These are phyloP conservation scores for Rhizopogon vulgaris DNA, from an alignment of 768 basidiomycete species.

Conservation along the genomic window DNA sequence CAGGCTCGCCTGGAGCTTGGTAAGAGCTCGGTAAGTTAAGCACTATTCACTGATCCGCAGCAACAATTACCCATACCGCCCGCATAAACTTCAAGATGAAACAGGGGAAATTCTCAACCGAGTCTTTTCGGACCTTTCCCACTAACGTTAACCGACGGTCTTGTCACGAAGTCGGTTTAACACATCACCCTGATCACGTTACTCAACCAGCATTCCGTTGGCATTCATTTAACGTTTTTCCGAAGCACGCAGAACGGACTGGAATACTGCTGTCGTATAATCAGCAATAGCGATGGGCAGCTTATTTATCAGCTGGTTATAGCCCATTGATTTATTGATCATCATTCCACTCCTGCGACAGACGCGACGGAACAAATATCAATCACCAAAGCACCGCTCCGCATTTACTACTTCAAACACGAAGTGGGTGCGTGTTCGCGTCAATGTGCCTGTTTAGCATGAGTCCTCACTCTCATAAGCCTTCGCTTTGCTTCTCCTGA, in stretches of 20 bases:
- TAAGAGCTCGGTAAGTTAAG: background rate
- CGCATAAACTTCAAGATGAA: background rate
- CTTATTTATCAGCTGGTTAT: background rate
- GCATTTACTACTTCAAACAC: constrained; percentile 13
- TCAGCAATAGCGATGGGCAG: background rate
- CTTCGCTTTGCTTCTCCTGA: constrained; percentile 10
- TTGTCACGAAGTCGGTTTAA: background rate
- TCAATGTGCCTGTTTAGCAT: constrained; percentile 12
- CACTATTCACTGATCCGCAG: background rate
- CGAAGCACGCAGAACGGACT: background rate
- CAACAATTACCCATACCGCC: background rate
- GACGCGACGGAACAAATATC: background rate
- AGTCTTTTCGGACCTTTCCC: background rate
- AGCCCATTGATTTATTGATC: too few species aligned
- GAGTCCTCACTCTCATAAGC: constrained; percentile 22
- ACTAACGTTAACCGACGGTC: background rate
- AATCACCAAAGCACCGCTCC: background rate
- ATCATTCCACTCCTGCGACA: too few species aligned
- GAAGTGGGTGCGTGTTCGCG: constrained; percentile 26
- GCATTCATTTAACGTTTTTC: background rate
- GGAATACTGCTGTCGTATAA: background rate
- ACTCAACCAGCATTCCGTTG: background rate
- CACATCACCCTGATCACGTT: background rate
- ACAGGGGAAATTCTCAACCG: background rate
- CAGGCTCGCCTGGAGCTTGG: background rate